Conservation (phyloP, 1,284 basidiomycete species). For the Fomitopsis pinicola region DNA sequence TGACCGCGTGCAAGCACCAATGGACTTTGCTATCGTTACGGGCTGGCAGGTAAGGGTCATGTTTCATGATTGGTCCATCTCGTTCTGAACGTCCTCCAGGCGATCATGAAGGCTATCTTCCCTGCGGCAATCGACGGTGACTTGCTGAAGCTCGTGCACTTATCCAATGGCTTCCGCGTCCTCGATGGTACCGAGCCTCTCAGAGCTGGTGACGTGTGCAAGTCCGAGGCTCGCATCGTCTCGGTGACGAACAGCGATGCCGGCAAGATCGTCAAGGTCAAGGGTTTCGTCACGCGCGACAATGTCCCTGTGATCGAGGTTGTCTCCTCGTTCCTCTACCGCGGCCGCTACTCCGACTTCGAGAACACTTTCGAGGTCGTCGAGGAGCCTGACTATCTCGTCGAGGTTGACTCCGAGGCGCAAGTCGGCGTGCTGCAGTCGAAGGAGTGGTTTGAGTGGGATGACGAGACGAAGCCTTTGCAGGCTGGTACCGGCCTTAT, state of each 20-base stretch:
- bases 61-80: background rate
- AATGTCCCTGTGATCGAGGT: constrained; percentile 88
- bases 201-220: constrained; percentile 86
- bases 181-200: constrained; percentile 76
- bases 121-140: constrained; percentile 90
- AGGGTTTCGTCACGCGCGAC: constrained; percentile 77
- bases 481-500: constrained; percentile 80
- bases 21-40: constrained; percentile 98
- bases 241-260: constrained; percentile 90
- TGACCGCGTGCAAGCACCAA: constrained; percentile 78
- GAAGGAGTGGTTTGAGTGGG: constrained; percentile 99
- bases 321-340: constrained; percentile 93
- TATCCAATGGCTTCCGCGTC: constrained; percentile 94
- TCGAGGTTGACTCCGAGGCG: constrained; percentile 74
- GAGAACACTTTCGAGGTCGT: constrained; percentile 93
- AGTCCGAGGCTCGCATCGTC: constrained; percentile 83
- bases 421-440: constrained; percentile 88
- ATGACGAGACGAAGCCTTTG: constrained; percentile 77
- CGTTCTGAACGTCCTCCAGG: constrained; percentile 39
- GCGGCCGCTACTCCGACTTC: constrained; percentile 91
- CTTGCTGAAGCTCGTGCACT: constrained; percentile 91
- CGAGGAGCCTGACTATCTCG: constrained; percentile 85
- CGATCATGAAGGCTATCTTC: constrained; percentile 97
- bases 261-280: constrained; percentile 93
- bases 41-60: constrained; percentile 82